Conservation (phyloP, 371 early-diverging fungal genomes). For the Rhizopus microsporus region DNA sequence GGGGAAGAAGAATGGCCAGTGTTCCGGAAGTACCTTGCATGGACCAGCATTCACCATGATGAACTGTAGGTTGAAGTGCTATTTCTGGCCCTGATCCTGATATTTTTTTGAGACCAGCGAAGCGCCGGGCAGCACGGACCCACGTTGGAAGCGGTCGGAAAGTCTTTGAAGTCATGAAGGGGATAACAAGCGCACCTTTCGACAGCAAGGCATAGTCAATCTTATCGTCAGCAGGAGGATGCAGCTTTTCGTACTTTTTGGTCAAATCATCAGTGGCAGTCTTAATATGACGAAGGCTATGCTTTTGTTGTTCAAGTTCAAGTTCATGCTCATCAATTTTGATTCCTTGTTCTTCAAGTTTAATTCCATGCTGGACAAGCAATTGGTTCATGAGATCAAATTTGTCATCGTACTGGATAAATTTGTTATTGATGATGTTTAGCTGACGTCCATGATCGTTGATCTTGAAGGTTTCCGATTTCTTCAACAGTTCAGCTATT, state of each 20-base stretch:
- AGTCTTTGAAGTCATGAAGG: conserved; percentile 45
- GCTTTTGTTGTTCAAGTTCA: no score
- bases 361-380: no score
- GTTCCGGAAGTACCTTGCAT: conserved; percentile 16
- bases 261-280: conserved; percentile 20
- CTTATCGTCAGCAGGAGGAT: conserved; percentile 26
- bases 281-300: not conserved
- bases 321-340: no score
- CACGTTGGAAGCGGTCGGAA: conserved; percentile 3
- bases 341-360: no score
- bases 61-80: conserved; percentile 4
- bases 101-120: not conserved
- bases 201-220: conserved; percentile 74
- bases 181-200: conserved; percentile 66
- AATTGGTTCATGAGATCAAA: no score
- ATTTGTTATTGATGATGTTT: no score
- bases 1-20: conserved; percentile 11
- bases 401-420: no score
- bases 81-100: conserved; percentile 2
- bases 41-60: conserved; percentile 15
- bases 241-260: conserved; percentile 29
- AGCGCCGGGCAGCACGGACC: conserved; percentile 1
- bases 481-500: no score
- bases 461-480: no score
- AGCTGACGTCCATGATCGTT: no score